A percentile compares a stretch with the other conserved stretches of the same genome.
phyloP scores from a whole-genome alignment of 2,329 filamentous ascomycete species.

The Penicillium glabrum region DNA sequence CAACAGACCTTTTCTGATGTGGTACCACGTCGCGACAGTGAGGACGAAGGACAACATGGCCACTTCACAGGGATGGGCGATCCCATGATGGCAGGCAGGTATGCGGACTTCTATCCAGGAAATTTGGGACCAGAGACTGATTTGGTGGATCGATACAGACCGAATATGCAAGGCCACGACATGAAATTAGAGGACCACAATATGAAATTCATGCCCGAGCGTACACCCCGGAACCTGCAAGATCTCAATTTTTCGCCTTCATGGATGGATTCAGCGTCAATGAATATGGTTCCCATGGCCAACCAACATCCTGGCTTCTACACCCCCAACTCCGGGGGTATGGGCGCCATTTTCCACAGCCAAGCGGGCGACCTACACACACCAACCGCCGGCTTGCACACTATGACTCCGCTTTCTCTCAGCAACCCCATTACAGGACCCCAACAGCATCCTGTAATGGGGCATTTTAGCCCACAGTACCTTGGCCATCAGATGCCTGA shows the following conservation, averaged over 20 bases:
- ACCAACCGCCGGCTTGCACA: slow-evolving; percentile 69
- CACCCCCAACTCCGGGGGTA: slow-evolving; percentile 79
- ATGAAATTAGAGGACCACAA: slow-evolving; percentile 49
- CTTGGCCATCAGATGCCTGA: slow-evolving; percentile 62
- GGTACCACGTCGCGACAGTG: slow-evolving; percentile 48
- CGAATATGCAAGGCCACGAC: slow-evolving; percentile 30
- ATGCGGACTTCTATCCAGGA: slow-evolving; percentile 4
- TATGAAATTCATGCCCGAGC: slow-evolving; percentile 67
- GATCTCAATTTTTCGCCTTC: slow-evolving; percentile 92
- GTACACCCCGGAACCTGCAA: slow-evolving; percentile 74
- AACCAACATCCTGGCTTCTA: slow-evolving; percentile 83
- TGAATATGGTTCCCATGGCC: slow-evolving; percentile 75
- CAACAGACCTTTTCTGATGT: slow-evolving; percentile 80
- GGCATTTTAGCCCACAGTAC: slow-evolving; percentile 63
- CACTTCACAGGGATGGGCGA: slow-evolving; percentile 10
- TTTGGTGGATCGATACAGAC: background rate
- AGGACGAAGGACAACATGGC: slow-evolving; percentile 28
- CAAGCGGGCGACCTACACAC: slow-evolving; percentile 88
- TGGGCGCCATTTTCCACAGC: slow-evolving; percentile 73
- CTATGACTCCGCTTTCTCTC: slow-evolving; percentile 80
- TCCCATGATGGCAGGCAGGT: slow-evolving; percentile 27
- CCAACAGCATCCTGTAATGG: slow-evolving; percentile 60
- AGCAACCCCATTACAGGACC: slow-evolving; percentile 65
- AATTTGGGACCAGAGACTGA: slow-evolving; percentile 6
- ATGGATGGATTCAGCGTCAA: slow-evolving; percentile 80